Base-by-base conservation (phyloP, 805 yeast species). In the Yarrowia phangngaensis region DNA sequence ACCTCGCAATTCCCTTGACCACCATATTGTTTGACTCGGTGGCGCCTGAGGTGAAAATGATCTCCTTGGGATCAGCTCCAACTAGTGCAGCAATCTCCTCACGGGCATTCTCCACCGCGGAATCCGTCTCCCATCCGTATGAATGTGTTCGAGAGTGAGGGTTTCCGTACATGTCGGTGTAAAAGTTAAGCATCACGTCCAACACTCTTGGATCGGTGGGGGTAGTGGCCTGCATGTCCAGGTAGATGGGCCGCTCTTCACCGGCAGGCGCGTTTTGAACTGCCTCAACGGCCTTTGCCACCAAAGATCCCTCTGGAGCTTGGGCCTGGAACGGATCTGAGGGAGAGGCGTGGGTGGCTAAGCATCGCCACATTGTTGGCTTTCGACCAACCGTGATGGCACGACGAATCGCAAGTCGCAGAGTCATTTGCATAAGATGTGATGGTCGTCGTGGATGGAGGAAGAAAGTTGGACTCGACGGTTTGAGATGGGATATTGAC, bases 61-160 rank as follows among this genome's bases (percentile, higher is more conserved):
- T 92, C 69, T 92, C 98, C 70, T 90, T 90, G 50, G 97, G 85
- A 64, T 92, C 95, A 24, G 98, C 98, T 22, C 79, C 78, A 58
- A 92, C 87, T 48, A 92, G 76, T 22, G 73, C 72, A 2, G 98
- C 97, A 47, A 92, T 72, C 59, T 90, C 75, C 47, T 70, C 73
- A 60, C 99, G 77, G 5, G 98, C 95, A 43, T 70, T 69, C 62
- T 92, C 98, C 13, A 92, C 92, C 52, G 82, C 95, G 55, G 76
- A 77, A 52, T 90, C 96, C 3, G 98, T 85, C 69, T 92, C 99
- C 99, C 99, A 92, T 26, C 99, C 99, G 64, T 90, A 92, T 5
- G 95, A 77, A 64, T 92, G 99, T 2, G 98, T 92, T 52, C 92
- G 80, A 5, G 96, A 87, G 68, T 92, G 99, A 16, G 99, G 99